Conservation (phyloP, 2,329 filamentous ascomycete genomes). For the Corynespora cassiicola region DNA sequence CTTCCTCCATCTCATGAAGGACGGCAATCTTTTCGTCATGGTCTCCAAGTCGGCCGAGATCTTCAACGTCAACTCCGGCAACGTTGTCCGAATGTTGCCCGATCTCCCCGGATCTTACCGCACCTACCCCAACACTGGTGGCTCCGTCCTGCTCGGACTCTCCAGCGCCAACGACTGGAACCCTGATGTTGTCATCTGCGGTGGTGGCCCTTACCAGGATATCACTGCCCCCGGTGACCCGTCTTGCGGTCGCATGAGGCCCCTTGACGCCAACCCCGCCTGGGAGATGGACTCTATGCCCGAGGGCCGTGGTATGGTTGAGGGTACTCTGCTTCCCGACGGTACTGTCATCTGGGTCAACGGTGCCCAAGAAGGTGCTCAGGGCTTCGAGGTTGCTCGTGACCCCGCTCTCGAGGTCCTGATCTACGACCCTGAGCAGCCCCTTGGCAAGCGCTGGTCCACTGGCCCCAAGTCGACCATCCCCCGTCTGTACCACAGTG, state of each 20-base stretch:
- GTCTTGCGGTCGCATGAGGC: conserved; percentile 64
- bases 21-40: conserved; percentile 65
- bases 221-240: conserved; percentile 64
- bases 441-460: conserved; percentile 59
- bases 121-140: conserved; percentile 67
- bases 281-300: conserved; percentile 68
- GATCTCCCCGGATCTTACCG: conserved; percentile 63
- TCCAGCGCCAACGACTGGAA: conserved; percentile 59
- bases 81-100: conserved; percentile 54
- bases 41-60: conserved; percentile 62
- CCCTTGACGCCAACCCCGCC: conserved; percentile 54
- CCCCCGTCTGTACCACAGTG: conserved; percentile 64
- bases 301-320: conserved; percentile 65
- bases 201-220: conserved; percentile 66
- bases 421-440: conserved; percentile 62
- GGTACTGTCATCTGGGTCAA: conserved; percentile 69
- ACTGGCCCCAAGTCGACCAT: conserved; percentile 53
- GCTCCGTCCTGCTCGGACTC: conserved; percentile 63
- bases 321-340: conserved; percentile 65
- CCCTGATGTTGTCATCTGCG: conserved; percentile 64
- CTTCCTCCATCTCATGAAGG: conserved; percentile 64
- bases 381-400: conserved; percentile 65
- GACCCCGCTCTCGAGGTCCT: conserved; percentile 63
- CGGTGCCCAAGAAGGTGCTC: conserved; percentile 63
- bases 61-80: conserved; percentile 58